Base-by-base conservation (phyloP, 2,329 filamentous ascomycete genomes). In the Paecilomyces fulvus region DNA sequence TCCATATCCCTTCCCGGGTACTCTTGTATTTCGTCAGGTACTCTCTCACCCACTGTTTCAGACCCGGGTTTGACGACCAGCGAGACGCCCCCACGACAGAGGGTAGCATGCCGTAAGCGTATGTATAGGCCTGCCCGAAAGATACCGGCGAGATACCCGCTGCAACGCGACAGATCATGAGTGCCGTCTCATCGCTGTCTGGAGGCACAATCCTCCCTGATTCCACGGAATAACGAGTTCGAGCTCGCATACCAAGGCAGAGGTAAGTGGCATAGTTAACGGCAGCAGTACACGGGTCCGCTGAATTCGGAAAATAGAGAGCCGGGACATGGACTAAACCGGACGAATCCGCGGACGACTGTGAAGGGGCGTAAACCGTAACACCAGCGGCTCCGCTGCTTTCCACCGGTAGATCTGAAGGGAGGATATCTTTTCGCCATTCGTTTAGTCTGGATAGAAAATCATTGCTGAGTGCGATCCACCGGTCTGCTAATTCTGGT, bases 261-360 rank as follows among this genome's bases (percentile, higher is more conserved):
- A 59, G 52, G 50, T 59, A 59, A n/a, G 58, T 25, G 25, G 56
- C 58, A 20, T 59, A 59, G 51, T 59, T 59, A 12, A 59, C 58
- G 14, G 58, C 58, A 11, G 58, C 31, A 8, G 53, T 48, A 30
- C 56, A 59, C 20, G 55, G 58, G 33, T 59, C 58, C 12, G 31
- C 8, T n/a, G 58, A 49, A 46, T 55, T 55, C 14, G 56, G 56
- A 14, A 59, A 59, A 30, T 20, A 28, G 25, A 59, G 58, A n/a
- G 58, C 55, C 3, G 53, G 50, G 25, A 58, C 51, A 25, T 51
- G 53, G 28, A 58, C 8, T 12, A 58, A 46, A 21, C 49, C 17
- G 20, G 30, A 10, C 11, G 52, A 23, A 43, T 28, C 52, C 7
- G 51, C 25, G 14, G 33, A 43, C 10, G n/a, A 14, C n/a, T 55